Percentiles rank a stretch among this genome's conserved stretches.
Conservation (phyloP, 192 early-diverging fungal species). For the Entomortierella beljakovae region DNA sequence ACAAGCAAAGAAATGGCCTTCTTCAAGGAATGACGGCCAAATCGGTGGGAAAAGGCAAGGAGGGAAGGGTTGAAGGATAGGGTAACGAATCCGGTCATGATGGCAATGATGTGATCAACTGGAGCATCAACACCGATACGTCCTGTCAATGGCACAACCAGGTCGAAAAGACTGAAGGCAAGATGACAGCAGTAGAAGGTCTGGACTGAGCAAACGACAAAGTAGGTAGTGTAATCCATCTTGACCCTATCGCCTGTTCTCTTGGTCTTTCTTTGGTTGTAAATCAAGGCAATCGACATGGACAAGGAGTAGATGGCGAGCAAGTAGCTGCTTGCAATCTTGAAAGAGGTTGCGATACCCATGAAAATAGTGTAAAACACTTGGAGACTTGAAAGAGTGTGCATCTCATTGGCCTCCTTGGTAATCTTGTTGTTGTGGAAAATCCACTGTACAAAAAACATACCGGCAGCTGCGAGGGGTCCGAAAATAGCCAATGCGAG, state of each 20-base stretch:
- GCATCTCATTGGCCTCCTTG: constrained; percentile 18
- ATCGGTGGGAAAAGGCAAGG: constrained; percentile 66
- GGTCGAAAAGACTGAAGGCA: constrained; percentile 59
- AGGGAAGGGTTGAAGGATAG: constrained; percentile 57
- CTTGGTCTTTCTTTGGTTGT: constrained; percentile 45
- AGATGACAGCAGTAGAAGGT: constrained; percentile 53
- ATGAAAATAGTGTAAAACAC: constrained; percentile 13
- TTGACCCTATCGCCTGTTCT: constrained; percentile 3
- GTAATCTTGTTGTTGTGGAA: constrained; percentile 20
- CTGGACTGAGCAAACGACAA: constrained; percentile 32
- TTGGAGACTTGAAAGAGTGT: constrained; percentile 20
- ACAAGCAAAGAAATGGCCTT: constrained; percentile 36
- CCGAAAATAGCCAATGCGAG: constrained; percentile 63
- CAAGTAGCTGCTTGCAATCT: constrained; percentile 60
- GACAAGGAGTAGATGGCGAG: constrained; percentile 54
- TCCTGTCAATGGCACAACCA: constrained; percentile 78
- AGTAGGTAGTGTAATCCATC: constrained; percentile 43
- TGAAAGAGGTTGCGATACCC: constrained; percentile 27
- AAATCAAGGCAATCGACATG: constrained; percentile 21
- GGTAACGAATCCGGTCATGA: constrained; percentile 63
- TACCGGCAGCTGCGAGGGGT: constrained; percentile 57
- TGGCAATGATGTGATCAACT: constrained; percentile 70
- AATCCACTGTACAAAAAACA: constrained; percentile 51
- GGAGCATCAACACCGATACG: constrained; percentile 74
- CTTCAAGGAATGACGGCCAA: constrained; percentile 50